These are phyloP conservation scores for Volvox reticuliferus DNA, from an alignment of 139 green algal species.

Conservation along the genomic window DNA sequence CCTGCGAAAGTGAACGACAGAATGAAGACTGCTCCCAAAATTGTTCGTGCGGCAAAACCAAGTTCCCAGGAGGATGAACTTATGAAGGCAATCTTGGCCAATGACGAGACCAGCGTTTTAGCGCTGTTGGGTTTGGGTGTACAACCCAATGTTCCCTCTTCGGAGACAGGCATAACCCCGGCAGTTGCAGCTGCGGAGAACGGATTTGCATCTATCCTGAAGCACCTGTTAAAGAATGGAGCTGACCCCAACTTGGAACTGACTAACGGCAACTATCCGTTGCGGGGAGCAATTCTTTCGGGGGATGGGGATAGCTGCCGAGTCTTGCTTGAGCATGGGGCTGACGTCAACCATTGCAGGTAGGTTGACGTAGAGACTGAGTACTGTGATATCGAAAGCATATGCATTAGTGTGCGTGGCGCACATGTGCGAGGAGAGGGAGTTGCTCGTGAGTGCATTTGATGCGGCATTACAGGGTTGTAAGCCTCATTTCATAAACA, in stretches of 20 bases:
- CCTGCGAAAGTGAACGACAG: no score
- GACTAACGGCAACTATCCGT: constrained; percentile 32
- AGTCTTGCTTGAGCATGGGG: neutral
- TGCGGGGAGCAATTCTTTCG: constrained; percentile 24
- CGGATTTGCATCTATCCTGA: neutral
- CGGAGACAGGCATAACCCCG: neutral
- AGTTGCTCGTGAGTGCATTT: neutral
- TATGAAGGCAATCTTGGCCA: neutral
- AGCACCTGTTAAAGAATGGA: neutral
- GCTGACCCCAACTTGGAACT: constrained; percentile 12
- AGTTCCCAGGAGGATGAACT: constrained; percentile 20
- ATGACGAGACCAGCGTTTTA: neutral
- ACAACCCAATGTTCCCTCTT: neutral
- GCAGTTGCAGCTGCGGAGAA: constrained; percentile 20
- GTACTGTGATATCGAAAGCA: no score
- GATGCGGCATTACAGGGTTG: neutral
- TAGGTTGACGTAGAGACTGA: neutral
- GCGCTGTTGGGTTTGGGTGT: neutral
- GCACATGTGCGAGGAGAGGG: no score
- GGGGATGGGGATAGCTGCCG: constrained; percentile 33
- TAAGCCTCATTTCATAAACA: neutral
- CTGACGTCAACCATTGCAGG: constrained; percentile 34
- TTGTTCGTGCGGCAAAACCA: neutral
- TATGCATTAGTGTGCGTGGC: no score
- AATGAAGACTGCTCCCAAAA: no score